Percentiles rank a stretch among this genome's conserved stretches.
Evolutionary conservation across 2,329 filamentous ascomycete species (phyloP).

Genomic region (Helminthosporium solani): DNA sequence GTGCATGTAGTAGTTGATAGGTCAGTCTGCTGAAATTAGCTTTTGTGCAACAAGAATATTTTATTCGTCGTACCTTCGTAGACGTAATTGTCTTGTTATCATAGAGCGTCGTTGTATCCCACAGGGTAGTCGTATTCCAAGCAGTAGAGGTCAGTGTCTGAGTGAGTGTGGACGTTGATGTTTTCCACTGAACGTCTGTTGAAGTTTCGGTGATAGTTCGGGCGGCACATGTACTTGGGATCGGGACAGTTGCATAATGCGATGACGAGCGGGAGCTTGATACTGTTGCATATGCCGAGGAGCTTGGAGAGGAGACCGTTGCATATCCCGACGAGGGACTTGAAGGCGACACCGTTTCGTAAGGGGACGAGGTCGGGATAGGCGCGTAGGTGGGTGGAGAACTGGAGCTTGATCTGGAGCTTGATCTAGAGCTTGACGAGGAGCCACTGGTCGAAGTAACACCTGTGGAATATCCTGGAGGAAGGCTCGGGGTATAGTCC

Average conservation of each 20-base stretch:
- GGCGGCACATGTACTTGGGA: neutral
- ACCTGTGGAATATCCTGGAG: neutral
- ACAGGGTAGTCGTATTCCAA: slow-evolving; percentile 12
- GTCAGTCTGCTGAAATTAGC: slow-evolving; percentile 2
- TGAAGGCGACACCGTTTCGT: neutral
- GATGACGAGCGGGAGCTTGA: neutral
- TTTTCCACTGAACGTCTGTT: slow-evolving; percentile 5
- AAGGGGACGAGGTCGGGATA: neutral
- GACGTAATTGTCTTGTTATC: neutral
- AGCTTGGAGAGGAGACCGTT: neutral
- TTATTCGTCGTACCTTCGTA: neutral
- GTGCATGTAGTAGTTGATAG: neutral
- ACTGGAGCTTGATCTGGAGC: neutral
- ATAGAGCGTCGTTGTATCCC: slow-evolving; percentile 12
- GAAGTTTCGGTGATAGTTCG: slow-evolving; percentile 2
- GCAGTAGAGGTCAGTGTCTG: slow-evolving; percentile 9
- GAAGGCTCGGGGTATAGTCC: neutral
- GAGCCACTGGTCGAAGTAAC: neutral
- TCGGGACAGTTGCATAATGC: neutral
- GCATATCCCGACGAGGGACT: neutral
- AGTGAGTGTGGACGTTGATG: slow-evolving; percentile 12
- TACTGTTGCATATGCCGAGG: neutral
- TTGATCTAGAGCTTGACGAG: neutral
- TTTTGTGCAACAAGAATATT: too few relatives aligned
- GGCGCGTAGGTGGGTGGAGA: neutral